phyloP scores from a whole-genome alignment of 164 flowering plant species.

The Umbilicus rupestris region DNA sequence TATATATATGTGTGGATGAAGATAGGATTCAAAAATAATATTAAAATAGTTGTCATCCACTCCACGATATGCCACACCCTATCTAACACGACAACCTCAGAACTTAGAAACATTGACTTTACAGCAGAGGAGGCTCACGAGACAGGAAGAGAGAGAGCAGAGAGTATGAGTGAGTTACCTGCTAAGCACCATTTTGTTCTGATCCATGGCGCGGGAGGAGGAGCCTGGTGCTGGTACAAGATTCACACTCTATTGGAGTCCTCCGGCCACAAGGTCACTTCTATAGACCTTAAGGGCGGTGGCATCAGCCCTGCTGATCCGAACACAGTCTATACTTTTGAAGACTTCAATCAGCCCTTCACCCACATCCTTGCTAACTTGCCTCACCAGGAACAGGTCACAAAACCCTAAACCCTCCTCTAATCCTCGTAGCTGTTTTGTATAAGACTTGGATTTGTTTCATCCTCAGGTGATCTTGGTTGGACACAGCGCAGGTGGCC shows the following conservation, averaged over 20 bases:
- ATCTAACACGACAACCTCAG: too few relatives aligned
- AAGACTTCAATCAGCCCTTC: constrained; percentile 25
- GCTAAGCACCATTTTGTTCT: constrained; percentile 46
- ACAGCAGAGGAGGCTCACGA: neutral
- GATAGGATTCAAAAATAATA: too few relatives aligned
- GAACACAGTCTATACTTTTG: constrained; percentile 16
- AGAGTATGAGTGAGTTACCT: neutral
- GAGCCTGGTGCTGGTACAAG: constrained; percentile 94
- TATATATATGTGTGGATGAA: too few relatives aligned
- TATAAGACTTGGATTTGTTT: too few relatives aligned
- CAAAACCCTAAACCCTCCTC: too few relatives aligned
- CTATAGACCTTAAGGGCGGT: constrained; percentile 25
- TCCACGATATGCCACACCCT: too few relatives aligned
- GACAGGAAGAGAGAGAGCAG: neutral
- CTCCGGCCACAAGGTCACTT: constrained; percentile 27
- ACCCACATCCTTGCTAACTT: constrained; percentile 19
- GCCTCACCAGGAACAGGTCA: constrained; percentile 23
- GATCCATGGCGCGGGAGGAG: constrained; percentile 63
- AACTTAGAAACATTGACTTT: too few relatives aligned
- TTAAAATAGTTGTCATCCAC: too few relatives aligned
- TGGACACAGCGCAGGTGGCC: constrained; percentile 28
- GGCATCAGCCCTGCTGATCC: constrained; percentile 26
- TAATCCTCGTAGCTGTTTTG: too few relatives aligned
- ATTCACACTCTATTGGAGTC: constrained; percentile 28
- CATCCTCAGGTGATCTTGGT: constrained; percentile 32